These are phyloP conservation scores for Paulinella micropora DNA, from an alignment of 78 protist genomes.

Conservation along the genomic window DNA sequence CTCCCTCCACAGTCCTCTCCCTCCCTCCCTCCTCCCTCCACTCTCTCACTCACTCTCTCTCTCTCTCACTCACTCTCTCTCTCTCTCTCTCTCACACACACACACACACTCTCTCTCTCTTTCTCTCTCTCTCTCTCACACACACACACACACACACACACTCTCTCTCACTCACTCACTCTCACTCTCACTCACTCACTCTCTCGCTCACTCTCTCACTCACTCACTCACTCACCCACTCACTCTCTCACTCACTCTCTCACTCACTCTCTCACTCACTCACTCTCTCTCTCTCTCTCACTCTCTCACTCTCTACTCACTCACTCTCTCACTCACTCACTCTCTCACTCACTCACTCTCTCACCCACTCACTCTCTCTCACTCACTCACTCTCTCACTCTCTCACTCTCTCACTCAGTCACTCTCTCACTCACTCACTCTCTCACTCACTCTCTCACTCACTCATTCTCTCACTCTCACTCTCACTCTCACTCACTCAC, in stretches of 20 bases:
- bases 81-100: constrained; percentile 7
- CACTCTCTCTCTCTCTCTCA: constrained; percentile 4
- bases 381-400: neutral
- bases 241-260: constrained; percentile 1
- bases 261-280: constrained; percentile 4
- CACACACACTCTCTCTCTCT: constrained; percentile 1
- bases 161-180: neutral
- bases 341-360: neutral
- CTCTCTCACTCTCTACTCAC: neutral
- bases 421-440: neutral
- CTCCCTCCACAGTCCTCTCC: neutral
- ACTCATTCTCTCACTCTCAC: neutral
- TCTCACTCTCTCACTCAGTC: neutral
- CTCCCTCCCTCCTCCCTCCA: neutral
- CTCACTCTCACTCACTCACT: neutral
- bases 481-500: neutral
- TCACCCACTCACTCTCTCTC: neutral
- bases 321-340: constrained; percentile 2
- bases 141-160: neutral
- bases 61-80: constrained; percentile 6
- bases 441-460: neutral
- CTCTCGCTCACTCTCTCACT: constrained; percentile 4
- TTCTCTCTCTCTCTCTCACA: neutral
- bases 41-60: neutral
- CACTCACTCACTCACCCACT: constrained; percentile 4